Percentiles rank a stretch among this genome's conserved stretches.
Conservation (phyloP, 371 early-diverging fungal species). For the Mucor mucedo region DNA sequence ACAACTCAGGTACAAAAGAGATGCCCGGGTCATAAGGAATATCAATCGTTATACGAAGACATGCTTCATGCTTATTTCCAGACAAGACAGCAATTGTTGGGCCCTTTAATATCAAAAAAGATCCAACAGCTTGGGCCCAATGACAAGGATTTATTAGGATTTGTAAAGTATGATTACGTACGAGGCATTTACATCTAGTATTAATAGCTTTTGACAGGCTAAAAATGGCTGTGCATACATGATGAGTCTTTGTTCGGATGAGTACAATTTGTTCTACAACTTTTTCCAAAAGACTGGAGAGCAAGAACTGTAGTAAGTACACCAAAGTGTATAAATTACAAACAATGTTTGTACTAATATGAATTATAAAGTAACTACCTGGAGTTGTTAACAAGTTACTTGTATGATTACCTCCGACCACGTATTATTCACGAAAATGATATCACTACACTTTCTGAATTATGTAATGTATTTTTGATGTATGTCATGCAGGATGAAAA, state of each 20-base stretch:
- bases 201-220: constrained; percentile 47
- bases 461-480: constrained; percentile 76
- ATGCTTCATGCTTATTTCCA: constrained; percentile 75
- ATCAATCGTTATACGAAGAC: constrained; percentile 74
- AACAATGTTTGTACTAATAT: not conserved
- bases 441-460: constrained; percentile 78
- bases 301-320: constrained; percentile 55
- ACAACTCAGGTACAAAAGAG: constrained; percentile 77
- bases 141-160: constrained; percentile 63
- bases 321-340: not conserved
- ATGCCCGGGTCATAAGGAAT: constrained; percentile 74
- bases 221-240: constrained; percentile 81
- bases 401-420: constrained; percentile 88
- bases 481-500: constrained; percentile 62
- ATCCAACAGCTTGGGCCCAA: constrained; percentile 64
- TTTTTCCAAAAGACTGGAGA: constrained; percentile 74
- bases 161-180: constrained; percentile 46
- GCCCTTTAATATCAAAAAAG: constrained; percentile 65
- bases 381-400: constrained; percentile 63
- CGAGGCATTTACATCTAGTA: not conserved
- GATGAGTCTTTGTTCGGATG: constrained; percentile 80
- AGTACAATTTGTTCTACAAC: constrained; percentile 74
- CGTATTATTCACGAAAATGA: constrained; percentile 83
- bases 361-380: constrained; percentile 62
- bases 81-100: constrained; percentile 69